These are phyloP conservation scores for Phytopythium chamaehyphon DNA, from an alignment of 352 stramenopile genomes.

Conservation along the genomic window DNA sequence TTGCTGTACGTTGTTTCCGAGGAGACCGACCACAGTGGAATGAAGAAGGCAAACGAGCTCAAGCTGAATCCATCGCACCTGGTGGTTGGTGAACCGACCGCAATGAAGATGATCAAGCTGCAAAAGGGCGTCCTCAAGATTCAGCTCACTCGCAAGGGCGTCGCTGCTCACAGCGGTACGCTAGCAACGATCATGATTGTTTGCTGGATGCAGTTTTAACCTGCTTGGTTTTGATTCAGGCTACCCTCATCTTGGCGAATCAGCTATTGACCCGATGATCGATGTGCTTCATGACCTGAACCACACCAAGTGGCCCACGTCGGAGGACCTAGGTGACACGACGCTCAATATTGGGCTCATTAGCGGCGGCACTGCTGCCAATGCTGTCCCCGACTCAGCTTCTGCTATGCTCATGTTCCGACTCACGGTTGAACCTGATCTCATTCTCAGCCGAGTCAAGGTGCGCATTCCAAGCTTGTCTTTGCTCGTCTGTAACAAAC, in stretches of 20 bases:
- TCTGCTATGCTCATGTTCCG: conserved; percentile 90
- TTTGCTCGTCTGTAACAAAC: no score
- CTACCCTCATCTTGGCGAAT: conserved; percentile 81
- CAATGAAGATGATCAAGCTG: conserved; percentile 76
- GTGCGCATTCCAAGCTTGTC: conserved; percentile 9
- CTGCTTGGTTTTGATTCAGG: conserved; percentile 15
- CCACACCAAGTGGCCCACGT: conserved; percentile 66
- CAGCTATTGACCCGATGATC: conserved; percentile 81
- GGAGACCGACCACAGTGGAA: conserved; percentile 86
- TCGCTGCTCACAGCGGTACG: conserved; percentile 75
- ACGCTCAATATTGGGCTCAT: conserved; percentile 86
- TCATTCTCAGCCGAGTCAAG: conserved; percentile 66
- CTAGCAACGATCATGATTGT: neutral
- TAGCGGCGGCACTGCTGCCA: conserved; percentile 73
- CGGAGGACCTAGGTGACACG: conserved; percentile 74
- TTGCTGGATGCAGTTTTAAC: neutral
- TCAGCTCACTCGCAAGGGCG: conserved; percentile 59
- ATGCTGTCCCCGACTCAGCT: conserved; percentile 77
- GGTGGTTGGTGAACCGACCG: conserved; percentile 81
- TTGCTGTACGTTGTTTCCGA: conserved; percentile 86
- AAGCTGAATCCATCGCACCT: conserved; percentile 63
- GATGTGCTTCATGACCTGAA: conserved; percentile 83
- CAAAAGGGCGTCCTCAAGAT: conserved; percentile 88
- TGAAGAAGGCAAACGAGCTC: conserved; percentile 86
- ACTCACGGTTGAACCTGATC: conserved; percentile 63